Conservation (phyloP, 2,329 filamentous ascomycete genomes). For the Myriangium duriaei region DNA sequence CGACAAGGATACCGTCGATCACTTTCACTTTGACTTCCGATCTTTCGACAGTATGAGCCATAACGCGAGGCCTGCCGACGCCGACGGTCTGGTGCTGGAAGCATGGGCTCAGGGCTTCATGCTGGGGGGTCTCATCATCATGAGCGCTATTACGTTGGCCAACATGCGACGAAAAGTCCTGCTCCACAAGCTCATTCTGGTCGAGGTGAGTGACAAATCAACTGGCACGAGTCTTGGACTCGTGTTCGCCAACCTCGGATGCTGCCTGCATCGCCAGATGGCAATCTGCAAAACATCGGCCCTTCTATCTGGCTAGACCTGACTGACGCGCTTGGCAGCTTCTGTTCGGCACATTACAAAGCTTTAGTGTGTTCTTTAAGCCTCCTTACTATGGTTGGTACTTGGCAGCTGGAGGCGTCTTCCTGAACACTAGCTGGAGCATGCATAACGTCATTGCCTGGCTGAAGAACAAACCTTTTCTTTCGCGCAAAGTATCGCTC, state of each 20-base stretch:
- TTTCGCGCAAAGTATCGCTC: constrained; percentile 35
- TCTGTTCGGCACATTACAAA: constrained; percentile 44
- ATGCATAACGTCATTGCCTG: constrained; percentile 55
- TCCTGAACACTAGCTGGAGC: constrained; percentile 50
- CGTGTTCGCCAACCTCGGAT: no score
- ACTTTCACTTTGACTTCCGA: no score
- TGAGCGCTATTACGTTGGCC: constrained; percentile 35
- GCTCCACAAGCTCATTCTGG: constrained; percentile 39
- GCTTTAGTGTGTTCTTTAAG: constrained; percentile 25
- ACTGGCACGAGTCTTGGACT: no score
- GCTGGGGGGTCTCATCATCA: constrained; percentile 31
- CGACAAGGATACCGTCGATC: no score
- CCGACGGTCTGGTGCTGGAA: constrained; percentile 12
- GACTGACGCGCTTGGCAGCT: constrained; percentile 27
- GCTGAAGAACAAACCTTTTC: constrained; percentile 52
- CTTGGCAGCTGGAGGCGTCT: constrained; percentile 46
- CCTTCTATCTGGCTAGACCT: no score
- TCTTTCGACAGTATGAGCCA: no score
- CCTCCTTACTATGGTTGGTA: constrained; percentile 51
- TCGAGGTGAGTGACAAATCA: constrained; percentile 33
- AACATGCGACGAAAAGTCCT: constrained; percentile 37
- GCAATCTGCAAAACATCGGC: no score
- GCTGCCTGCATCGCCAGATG: no score
- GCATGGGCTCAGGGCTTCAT: constrained; percentile 20
- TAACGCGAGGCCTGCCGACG: constrained; percentile 9